Evolutionary conservation across 176 grass and related monocot species (phyloP).

Genomic region (Stipa capillata): DNA sequence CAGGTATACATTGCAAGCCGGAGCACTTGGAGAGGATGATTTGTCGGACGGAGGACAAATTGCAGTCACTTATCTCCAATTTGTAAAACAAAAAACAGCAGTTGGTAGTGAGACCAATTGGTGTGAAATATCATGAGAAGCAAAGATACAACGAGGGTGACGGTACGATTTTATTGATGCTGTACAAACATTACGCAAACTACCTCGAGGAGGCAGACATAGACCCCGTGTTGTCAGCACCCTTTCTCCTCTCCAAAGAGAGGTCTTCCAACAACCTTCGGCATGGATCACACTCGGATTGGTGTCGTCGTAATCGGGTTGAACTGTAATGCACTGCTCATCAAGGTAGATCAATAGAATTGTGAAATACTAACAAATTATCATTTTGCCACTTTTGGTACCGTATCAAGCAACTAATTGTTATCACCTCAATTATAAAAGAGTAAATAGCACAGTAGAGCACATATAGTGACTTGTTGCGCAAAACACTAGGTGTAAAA

Average conservation of each 20-base stretch:
- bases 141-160: background rate
- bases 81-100: background rate
- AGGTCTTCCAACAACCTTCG: slow-evolving; percentile 25
- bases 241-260: slow-evolving; percentile 11
- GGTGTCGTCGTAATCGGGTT: background rate
- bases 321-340: background rate
- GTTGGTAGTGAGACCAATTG: background rate
- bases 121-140: background rate
- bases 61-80: background rate
- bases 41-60: background rate
- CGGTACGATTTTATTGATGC: background rate
- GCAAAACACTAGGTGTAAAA: background rate
- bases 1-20: background rate
- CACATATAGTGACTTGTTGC: no score
- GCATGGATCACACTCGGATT: background rate
- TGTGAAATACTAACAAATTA: background rate
- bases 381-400: background rate
- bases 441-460: background rate
- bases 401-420: background rate
- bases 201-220: slow-evolving; percentile 12
- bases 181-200: no score
- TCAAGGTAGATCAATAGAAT: background rate
- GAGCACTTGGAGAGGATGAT: background rate
- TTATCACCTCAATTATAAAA: background rate
- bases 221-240: background rate